Evolutionary conservation across 257 asterid species (phyloP), one percentile per base, ranked within the genome.

Genomic region (Fraxinus quadrangulata): DNA sequence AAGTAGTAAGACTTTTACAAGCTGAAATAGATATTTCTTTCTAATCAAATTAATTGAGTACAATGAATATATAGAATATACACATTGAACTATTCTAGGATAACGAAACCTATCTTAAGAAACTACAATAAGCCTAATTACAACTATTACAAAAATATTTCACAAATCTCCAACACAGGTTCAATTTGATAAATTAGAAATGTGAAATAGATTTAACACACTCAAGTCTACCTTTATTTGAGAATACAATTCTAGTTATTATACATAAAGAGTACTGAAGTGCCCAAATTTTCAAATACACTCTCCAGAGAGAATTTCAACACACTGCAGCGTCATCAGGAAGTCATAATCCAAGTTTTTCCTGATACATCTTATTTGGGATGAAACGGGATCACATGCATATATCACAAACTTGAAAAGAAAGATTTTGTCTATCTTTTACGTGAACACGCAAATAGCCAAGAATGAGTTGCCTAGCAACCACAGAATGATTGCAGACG

Each of bases 391-490:
- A 63, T 24, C 69, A 63, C 3, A 56, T 2, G 11, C 66, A 5
- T 26, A 24, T 11, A 63, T 63, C 34, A 63, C 69, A 63, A 23
- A 24, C 69, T 63, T 5, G 9, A 6, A 56, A n/a, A 56, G 28
- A 19, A 6, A 21, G 66, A 56, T n/a, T 56, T 47, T 47, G 16
- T 4, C n/a, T 47, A 16, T 14, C 24, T 21, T 59, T 56, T 59
- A n/a, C 24, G 67, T 21, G 26, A 59, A 59, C 30, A n/a, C 10
- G 26, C 2, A n/a, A 78, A 40, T 82, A 92, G 97, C 97, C 97
- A 92, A 90, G 96, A 83, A 92, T 90, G 96, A 85, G 42, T 85
- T 89, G 92, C 94, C 96, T 74, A 63, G 69, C 69, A 63, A 63
- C 69, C 69, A 59, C 67, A 81, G 85, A 77, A 47, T 63, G 69